Evolutionary conservation across 2,329 filamentous ascomycete genomes (phyloP).

Genomic region (Grosmannia clavigera): DNA sequence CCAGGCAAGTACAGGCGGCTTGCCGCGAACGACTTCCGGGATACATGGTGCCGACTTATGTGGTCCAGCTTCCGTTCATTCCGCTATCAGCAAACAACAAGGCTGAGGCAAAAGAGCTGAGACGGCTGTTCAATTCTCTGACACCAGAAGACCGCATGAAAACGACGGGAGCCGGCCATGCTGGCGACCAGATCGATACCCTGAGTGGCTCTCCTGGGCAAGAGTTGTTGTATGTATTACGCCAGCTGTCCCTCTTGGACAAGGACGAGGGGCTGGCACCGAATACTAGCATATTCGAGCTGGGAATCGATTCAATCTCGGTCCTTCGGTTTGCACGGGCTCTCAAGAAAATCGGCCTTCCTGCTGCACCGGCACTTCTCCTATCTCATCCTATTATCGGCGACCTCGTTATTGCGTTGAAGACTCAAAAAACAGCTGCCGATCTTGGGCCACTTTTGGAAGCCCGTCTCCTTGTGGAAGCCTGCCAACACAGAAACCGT

Average conservation of each 20-base stretch:
- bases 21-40: constrained; percentile 59
- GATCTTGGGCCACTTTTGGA: constrained; percentile 24
- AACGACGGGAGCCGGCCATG: constrained; percentile 35
- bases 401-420: constrained; percentile 30
- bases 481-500: constrained; percentile 50
- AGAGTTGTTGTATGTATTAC: constrained; percentile 27
- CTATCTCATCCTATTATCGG: constrained; percentile 47
- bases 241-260: constrained; percentile 35
- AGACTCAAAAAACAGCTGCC: constrained; percentile 6
- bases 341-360: constrained; percentile 52
- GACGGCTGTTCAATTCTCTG: constrained; percentile 50
- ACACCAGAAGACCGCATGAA: constrained; percentile 48
- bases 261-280: constrained; percentile 30
- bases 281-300: constrained; percentile 63
- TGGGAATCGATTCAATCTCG: constrained; percentile 81
- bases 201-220: background rate
- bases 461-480: constrained; percentile 47
- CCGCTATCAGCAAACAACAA: constrained; percentile 87
- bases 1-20: constrained; percentile 39
- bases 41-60: constrained; percentile 87
- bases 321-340: constrained; percentile 56
- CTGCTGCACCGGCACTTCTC: constrained; percentile 52
- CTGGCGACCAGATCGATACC: constrained; percentile 4
- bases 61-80: constrained; percentile 57
- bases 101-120: constrained; percentile 61